phyloP scores from a whole-genome alignment of 2,329 filamentous ascomycete genomes.

The Microthyrium microscopicum region DNA sequence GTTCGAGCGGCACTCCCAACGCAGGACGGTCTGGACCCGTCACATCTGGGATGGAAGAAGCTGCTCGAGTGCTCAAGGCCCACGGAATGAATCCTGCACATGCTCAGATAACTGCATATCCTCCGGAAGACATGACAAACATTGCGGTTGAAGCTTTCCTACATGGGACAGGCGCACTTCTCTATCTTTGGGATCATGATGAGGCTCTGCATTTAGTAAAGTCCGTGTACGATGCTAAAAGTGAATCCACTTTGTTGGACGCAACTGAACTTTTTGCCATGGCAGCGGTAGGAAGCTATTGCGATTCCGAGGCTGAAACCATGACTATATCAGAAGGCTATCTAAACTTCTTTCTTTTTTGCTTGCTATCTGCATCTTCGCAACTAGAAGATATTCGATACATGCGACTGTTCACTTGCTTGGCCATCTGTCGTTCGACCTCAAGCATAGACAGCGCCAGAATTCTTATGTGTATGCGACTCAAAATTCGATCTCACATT shows the following conservation, averaged over 20 bases:
- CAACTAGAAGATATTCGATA: not conserved
- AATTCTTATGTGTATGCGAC: not conserved
- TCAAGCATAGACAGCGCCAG: not conserved
- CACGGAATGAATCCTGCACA: not conserved
- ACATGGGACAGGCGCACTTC: constrained; percentile 7
- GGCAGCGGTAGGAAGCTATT: constrained; percentile 9
- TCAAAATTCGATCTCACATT: not conserved
- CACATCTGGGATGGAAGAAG: not conserved
- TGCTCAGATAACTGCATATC: not conserved
- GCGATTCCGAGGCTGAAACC: constrained; percentile 2
- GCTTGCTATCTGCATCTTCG: constrained; percentile 1
- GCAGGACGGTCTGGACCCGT: not conserved
- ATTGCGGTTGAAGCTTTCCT: constrained; percentile 8
- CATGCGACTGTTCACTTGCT: constrained; percentile 4
- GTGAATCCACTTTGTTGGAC: constrained; percentile 1
- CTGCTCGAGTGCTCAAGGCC: not conserved
- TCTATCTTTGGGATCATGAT: constrained; percentile 8
- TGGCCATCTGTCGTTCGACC: constrained; percentile 4
- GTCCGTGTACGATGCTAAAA: constrained; percentile 8
- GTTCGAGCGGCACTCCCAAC: not conserved
- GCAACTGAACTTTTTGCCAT: constrained; percentile 9
- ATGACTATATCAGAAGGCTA: not conserved
- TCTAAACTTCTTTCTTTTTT: constrained; percentile 3
- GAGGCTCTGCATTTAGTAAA: constrained; percentile 7
- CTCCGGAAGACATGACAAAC: constrained; percentile 1